Evolutionary conservation across 2,329 filamentous ascomycete species (phyloP), one percentile per base, ranked within the genome.

Genomic region (Xylaria sp.): DNA sequence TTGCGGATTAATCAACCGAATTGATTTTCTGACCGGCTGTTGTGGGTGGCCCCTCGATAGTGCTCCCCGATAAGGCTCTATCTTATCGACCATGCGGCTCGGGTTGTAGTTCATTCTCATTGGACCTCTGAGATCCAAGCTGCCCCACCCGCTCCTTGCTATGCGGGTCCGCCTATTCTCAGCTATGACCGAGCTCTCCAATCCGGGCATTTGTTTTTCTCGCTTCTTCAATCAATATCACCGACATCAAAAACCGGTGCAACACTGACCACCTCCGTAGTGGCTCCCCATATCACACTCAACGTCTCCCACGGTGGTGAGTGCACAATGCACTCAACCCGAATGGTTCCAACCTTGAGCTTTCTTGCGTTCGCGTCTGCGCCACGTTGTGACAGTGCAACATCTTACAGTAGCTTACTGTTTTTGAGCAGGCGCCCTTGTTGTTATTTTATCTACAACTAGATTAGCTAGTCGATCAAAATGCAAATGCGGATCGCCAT

Each of bases 401-500:
- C 15, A 37, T 10, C 25, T 18, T 15, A 18, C 39, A 51, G 12
- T 13, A 37, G 52, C 44, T 63, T 46, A 44, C 34, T 54, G 51
- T 31, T 18, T n/a, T 18, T 31, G 13, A 18, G 25, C 25, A 23
- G 10, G 23, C 28, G 13, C 15, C 13, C n/a, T 31, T 64, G 61
- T 37, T 39, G 59, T 37, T 41, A 50, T 46, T 57, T 52, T 60
- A 46, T 18, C 37, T 48, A 20, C 41, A 62, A 8, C 52, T 55
- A 55, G 15, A 34, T 37, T 37, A 55, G 25, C 39, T 48, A 61
- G 54, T 62, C 41, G 66, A 70, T 66, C 72, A 74, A 75, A 73
- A 75, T 71, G 74, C 57, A 69, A 69, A 75, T 74, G 75, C 74
- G 74, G 74, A 77, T 76, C 76, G 66, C 73, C 72, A 74, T 76